Evolutionary conservation across 2,329 filamentous ascomycete genomes (phyloP).

Genomic region (Penicillium glabrum): DNA sequence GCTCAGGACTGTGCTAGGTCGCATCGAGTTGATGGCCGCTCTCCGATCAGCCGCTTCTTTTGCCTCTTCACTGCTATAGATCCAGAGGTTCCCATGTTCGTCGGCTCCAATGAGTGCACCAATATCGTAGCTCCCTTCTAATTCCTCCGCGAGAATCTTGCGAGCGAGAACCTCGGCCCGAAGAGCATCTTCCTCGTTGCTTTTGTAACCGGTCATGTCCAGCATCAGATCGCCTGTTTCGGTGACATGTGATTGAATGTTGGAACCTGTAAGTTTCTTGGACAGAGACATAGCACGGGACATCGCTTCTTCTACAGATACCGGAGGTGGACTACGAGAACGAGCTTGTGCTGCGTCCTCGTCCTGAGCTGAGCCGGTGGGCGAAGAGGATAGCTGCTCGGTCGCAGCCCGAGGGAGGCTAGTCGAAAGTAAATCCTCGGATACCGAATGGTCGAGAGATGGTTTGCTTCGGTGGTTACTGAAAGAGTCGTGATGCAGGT

Average conservation of each 20-base stretch:
- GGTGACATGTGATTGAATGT: constrained; percentile 91
- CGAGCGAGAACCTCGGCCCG: constrained; percentile 90
- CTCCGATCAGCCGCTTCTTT: constrained; percentile 81
- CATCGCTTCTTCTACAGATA: constrained; percentile 72
- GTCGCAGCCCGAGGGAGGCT: constrained; percentile 31
- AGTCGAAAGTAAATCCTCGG: constrained; percentile 54
- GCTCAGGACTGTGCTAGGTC: constrained; percentile 53
- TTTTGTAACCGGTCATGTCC: constrained; percentile 97
- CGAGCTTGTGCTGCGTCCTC: constrained; percentile 37
- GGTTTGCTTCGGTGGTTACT: constrained; percentile 32
- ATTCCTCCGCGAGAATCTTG: constrained; percentile 86
- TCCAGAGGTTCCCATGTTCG: constrained; percentile 97
- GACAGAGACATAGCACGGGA: constrained; percentile 81
- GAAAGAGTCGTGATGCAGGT: constrained; percentile 25
- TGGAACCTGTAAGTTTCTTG: constrained; percentile 81
- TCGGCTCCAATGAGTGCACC: constrained; percentile 93
- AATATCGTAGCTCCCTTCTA: constrained; percentile 95
- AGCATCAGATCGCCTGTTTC: constrained; percentile 93
- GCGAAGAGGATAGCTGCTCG: constrained; percentile 2
- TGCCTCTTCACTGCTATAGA: constrained; percentile 96
- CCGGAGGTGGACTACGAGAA: constrained; percentile 74
- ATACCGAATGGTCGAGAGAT: constrained; percentile 50
- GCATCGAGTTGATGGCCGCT: constrained; percentile 53
- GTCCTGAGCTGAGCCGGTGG: constrained; percentile 12
- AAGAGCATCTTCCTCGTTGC: constrained; percentile 86